Evolutionary conservation across 108 stramenopile species (phyloP).

Genomic region (Nitzschia sp.): DNA sequence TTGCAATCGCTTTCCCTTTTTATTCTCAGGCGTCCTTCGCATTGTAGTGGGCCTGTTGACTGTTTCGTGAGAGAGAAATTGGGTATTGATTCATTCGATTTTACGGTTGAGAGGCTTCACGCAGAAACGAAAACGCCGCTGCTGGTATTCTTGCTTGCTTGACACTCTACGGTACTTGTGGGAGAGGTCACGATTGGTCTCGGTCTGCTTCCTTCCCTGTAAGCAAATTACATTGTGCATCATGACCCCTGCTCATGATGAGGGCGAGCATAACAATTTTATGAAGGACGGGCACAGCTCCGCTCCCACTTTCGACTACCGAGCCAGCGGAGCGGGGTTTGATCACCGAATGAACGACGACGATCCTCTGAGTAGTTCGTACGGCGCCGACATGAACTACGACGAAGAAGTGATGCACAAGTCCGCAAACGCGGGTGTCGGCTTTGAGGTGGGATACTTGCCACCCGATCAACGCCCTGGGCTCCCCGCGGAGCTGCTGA

Average conservation of each 20-base stretch:
- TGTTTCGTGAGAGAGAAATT: too few species aligned
- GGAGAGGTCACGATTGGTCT: too few species aligned
- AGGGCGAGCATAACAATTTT: background rate
- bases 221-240: background rate
- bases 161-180: too few species aligned
- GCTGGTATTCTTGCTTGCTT: too few species aligned
- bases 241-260: background rate
- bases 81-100: too few species aligned
- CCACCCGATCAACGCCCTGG: constrained; percentile 34
- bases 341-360: constrained; percentile 11
- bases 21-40: too few species aligned
- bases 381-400: background rate
- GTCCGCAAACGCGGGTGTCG: background rate
- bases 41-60: too few species aligned
- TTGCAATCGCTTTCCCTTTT: too few species aligned
- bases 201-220: background rate
- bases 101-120: too few species aligned
- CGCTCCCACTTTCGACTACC: constrained; percentile 11
- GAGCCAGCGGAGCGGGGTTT: background rate
- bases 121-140: too few species aligned
- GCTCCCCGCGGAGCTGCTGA: constrained; percentile 17
- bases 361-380: constrained; percentile 12
- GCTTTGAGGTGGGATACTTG: constrained; percentile 30
- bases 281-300: constrained; percentile 12
- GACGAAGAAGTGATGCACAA: background rate